Evolutionary conservation across 768 basidiomycete genomes (phyloP).

Genomic region (Lactifluus hygrophoroides): DNA sequence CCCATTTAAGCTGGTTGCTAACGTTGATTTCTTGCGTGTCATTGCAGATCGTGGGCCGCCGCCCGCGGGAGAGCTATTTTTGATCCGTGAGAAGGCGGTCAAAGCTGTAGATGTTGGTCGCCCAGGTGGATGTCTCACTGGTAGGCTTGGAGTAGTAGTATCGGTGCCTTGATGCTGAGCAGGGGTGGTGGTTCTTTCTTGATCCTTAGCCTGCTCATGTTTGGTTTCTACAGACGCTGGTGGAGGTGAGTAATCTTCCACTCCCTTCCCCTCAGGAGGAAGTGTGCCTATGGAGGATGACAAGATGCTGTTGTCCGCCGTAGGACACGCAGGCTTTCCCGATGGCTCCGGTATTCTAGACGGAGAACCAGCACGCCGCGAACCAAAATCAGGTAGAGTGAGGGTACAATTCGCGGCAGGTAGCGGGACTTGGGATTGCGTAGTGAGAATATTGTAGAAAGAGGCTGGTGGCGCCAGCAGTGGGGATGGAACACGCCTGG

Average conservation of each 20-base stretch:
- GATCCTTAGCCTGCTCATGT: not conserved
- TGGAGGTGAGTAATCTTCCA: not conserved
- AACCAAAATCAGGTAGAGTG: not conserved
- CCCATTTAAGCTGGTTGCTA: not conserved
- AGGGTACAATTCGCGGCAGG: not conserved
- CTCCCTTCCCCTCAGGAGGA: not conserved
- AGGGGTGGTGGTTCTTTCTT: not conserved
- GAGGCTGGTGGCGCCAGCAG: not conserved
- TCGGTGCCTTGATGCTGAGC: not conserved
- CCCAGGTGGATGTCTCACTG: not conserved
- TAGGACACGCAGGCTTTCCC: not conserved
- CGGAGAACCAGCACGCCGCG: not conserved
- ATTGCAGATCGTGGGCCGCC: not conserved
- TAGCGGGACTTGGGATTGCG: not conserved
- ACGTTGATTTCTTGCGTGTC: not conserved
- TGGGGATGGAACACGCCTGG: conserved; percentile 8
- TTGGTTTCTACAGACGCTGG: not conserved
- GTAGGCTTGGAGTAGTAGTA: not conserved
- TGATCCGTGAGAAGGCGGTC: not conserved
- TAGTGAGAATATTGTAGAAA: not conserved
- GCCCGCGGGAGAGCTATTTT: not conserved
- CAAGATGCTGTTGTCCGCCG: not conserved
- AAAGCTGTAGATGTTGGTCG: not conserved
- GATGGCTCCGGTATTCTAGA: conserved; percentile 5
- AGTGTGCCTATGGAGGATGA: not conserved